Percentiles rank a stretch among this genome's conserved stretches.
Conservation (phyloP, 1,284 basidiomycete genomes). For the Apiotrichum gracile region DNA sequence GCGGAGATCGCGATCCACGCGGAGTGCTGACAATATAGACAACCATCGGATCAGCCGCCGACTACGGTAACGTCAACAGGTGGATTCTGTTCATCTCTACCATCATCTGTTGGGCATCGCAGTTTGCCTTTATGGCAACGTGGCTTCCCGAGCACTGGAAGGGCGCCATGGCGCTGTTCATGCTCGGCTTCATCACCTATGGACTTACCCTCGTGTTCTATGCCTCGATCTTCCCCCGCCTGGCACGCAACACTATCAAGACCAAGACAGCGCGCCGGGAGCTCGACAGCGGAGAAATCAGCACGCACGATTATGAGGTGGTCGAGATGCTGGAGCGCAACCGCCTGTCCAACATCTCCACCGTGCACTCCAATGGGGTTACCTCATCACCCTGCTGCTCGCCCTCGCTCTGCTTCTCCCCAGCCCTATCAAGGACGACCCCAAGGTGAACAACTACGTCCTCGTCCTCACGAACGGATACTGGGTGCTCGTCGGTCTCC, state of each 20-base stretch:
- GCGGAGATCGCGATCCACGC: neutral
- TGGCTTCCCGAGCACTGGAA: constrained; percentile 55
- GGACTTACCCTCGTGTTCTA: constrained; percentile 56
- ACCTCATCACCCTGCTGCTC: constrained; percentile 60
- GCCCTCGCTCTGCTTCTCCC: constrained; percentile 70
- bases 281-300: constrained; percentile 57
- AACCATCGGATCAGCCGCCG: constrained; percentile 70
- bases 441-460: constrained; percentile 58
- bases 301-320: constrained; percentile 59
- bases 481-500: constrained; percentile 69
- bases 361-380: constrained; percentile 67
- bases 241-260: constrained; percentile 68
- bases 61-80: constrained; percentile 68
- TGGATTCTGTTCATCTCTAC: constrained; percentile 66
- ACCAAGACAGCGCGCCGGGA: constrained; percentile 56
- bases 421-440: constrained; percentile 57
- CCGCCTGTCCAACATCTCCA: constrained; percentile 72
- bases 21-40: constrained; percentile 43
- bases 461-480: constrained; percentile 56
- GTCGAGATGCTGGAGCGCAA: constrained; percentile 79
- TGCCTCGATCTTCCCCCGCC: constrained; percentile 68
- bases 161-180: constrained; percentile 67
- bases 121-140: constrained; percentile 66
- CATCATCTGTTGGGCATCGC: constrained; percentile 63
- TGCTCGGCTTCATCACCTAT: constrained; percentile 56